These are phyloP conservation scores for Trypanosoma congolense DNA, from an alignment of 208 protist species.

Conservation along the genomic window DNA sequence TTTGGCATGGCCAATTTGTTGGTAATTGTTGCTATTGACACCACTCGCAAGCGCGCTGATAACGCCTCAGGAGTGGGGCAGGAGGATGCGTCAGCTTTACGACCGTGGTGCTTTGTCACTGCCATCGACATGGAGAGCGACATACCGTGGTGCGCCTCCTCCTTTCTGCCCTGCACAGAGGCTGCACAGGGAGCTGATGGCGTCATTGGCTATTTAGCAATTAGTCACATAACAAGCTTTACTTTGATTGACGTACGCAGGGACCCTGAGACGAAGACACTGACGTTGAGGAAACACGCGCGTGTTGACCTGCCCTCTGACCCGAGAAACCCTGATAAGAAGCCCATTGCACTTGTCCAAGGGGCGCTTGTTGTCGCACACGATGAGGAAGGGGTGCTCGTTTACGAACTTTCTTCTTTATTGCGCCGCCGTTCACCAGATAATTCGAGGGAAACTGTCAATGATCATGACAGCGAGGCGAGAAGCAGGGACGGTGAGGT, in stretches of 20 bases:
- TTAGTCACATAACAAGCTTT: constrained; percentile 72
- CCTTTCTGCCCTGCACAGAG: constrained; percentile 45
- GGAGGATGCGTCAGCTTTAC: constrained; percentile 7
- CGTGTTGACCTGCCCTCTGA: constrained; percentile 60
- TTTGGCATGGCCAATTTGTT: constrained; percentile 86
- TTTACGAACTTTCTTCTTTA: constrained; percentile 47
- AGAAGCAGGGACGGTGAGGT: neutral
- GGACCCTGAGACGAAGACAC: constrained; percentile 11
- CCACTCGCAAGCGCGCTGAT: constrained; percentile 1
- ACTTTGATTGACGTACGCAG: constrained; percentile 42
- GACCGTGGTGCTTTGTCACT: constrained; percentile 42
- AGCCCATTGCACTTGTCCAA: constrained; percentile 63
- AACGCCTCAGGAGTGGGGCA: neutral
- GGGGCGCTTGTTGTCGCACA: constrained; percentile 64
- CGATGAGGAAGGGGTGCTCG: constrained; percentile 52
- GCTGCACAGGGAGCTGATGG: constrained; percentile 14
- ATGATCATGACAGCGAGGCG: neutral
- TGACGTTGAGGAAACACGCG: constrained; percentile 37
- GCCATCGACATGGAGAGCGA: constrained; percentile 62
- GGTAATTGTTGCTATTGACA: constrained; percentile 40
- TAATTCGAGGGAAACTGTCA: neutral
- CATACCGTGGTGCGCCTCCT: constrained; percentile 78
- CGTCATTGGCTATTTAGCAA: constrained; percentile 55
- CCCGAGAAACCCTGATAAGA: constrained; percentile 75
- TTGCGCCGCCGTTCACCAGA: constrained; percentile 11